phyloP scores from a whole-genome alignment of 352 stramenopile species.

The Phytophthora podocarpi region DNA sequence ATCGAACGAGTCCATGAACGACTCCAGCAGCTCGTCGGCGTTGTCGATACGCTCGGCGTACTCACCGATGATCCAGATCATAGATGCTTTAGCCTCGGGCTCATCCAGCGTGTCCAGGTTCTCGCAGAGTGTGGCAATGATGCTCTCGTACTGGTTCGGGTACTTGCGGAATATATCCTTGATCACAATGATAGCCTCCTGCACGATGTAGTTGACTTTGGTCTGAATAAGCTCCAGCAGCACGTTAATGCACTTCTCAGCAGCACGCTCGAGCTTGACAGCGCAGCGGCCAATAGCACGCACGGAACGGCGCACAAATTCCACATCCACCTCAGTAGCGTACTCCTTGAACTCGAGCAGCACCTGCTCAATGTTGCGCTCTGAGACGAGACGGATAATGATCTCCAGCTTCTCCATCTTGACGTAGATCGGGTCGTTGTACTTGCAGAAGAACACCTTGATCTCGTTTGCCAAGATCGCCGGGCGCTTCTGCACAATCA shows the following conservation, averaged over 20 bases:
- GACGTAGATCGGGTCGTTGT: slow-evolving; percentile 98
- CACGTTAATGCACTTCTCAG: slow-evolving; percentile 99
- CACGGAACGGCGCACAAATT: slow-evolving; percentile 98
- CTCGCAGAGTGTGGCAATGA: slow-evolving; percentile 99
- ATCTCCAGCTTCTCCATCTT: slow-evolving; percentile 99
- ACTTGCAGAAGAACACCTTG: slow-evolving; percentile 99
- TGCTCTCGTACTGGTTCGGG: slow-evolving; percentile 99
- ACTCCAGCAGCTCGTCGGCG: slow-evolving; percentile 98
- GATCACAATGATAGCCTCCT: slow-evolving; percentile 99
- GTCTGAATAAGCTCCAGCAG: slow-evolving; percentile 99
- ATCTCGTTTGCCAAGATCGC: slow-evolving; percentile 96
- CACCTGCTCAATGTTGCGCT: slow-evolving; percentile 99
- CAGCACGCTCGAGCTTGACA: slow-evolving; percentile 97
- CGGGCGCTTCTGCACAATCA: slow-evolving; percentile 98
- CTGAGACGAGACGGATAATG: slow-evolving; percentile 98
- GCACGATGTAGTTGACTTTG: slow-evolving; percentile 99
- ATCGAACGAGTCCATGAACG: slow-evolving; percentile 98
- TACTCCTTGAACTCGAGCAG: slow-evolving; percentile 99
- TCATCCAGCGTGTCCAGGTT: slow-evolving; percentile 99
- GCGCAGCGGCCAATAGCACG: slow-evolving; percentile 97
- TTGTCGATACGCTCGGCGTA: slow-evolving; percentile 99
- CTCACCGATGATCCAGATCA: slow-evolving; percentile 99
- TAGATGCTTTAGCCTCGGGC: slow-evolving; percentile 98
- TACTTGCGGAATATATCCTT: slow-evolving; percentile 99
- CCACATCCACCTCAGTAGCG: slow-evolving; percentile 98